These are phyloP conservation scores for Smittium mucronatum DNA, from an alignment of 371 early-diverging fungal genomes.

Conservation along the genomic window DNA sequence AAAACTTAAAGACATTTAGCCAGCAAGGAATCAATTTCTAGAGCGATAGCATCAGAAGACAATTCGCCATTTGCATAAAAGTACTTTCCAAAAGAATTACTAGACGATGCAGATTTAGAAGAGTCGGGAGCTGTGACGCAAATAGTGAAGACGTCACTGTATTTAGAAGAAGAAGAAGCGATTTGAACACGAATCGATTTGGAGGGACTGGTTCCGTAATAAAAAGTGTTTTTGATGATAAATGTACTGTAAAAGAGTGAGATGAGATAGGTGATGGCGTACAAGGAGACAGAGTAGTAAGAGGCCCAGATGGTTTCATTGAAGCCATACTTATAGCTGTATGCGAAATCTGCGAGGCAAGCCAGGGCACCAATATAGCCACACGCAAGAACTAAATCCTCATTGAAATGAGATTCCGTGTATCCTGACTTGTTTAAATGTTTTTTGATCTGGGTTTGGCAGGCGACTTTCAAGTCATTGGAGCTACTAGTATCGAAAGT, in stretches of 20 bases:
- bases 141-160: not conserved
- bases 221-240: constrained; percentile 33
- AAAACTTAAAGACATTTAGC: too few species aligned
- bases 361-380: constrained; percentile 41
- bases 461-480: constrained; percentile 40
- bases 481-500: constrained; percentile 36
- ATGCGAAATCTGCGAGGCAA: constrained; percentile 38
- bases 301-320: constrained; percentile 38
- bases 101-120: constrained; percentile 11
- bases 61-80: constrained; percentile 31
- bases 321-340: constrained; percentile 43
- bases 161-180: not conserved
- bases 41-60: constrained; percentile 17
- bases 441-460: constrained; percentile 41
- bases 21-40: constrained; percentile 15
- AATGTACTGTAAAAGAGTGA: constrained; percentile 25
- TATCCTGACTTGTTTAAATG: constrained; percentile 37
- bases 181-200: not conserved
- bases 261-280: constrained; percentile 24
- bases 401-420: constrained; percentile 43
- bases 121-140: not conserved
- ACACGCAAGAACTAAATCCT: constrained; percentile 40
- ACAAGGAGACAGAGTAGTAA: constrained; percentile 35
- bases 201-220: constrained; percentile 16
- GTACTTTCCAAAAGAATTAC: constrained; percentile 21